These are phyloP conservation scores for Ogataea trehaloabstinens DNA, from an alignment of 805 yeast genomes.

Conservation along the genomic window DNA sequence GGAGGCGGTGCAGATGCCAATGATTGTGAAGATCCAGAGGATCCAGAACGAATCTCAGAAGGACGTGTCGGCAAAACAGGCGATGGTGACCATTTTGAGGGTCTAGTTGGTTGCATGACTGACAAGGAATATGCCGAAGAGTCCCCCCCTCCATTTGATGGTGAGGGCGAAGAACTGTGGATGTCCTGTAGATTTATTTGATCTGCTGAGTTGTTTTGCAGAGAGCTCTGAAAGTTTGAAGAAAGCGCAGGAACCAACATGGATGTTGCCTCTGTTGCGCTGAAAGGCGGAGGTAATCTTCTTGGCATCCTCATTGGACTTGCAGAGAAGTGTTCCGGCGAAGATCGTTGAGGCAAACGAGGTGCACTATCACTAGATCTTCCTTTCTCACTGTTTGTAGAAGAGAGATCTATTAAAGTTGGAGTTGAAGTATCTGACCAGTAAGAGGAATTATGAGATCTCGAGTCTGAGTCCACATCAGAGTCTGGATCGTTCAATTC, in stretches of 20 bases:
- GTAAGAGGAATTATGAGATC: slow-evolving; percentile 12
- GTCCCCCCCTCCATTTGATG: neutral
- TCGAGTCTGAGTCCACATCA: slow-evolving; percentile 7
- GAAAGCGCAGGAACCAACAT: slow-evolving; percentile 26
- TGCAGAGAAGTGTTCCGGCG: slow-evolving; percentile 12
- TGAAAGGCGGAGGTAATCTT: slow-evolving; percentile 24
- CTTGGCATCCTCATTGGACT: slow-evolving; percentile 16
- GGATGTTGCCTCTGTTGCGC: slow-evolving; percentile 17
- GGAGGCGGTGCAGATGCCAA: slow-evolving; percentile 25
- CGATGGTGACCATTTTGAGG: slow-evolving; percentile 27
- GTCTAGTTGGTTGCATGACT: slow-evolving; percentile 32
- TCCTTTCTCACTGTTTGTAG: slow-evolving; percentile 4
- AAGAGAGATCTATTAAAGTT: slow-evolving; percentile 23
- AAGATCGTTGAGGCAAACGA: slow-evolving; percentile 15
- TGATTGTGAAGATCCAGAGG: slow-evolving; percentile 5
- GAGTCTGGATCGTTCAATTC: slow-evolving; percentile 31
- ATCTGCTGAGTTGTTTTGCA: slow-evolving; percentile 2
- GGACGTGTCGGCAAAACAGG: slow-evolving; percentile 33
- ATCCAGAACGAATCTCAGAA: slow-evolving; percentile 38
- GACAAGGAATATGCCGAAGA: slow-evolving; percentile 13
- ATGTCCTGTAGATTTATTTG: neutral
- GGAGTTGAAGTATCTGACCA: slow-evolving; percentile 23
- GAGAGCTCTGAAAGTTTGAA: slow-evolving; percentile 12
- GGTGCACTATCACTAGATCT: slow-evolving; percentile 11
- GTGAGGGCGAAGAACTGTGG: neutral